Percentiles rank a stretch among this genome's conserved stretches.
These are phyloP conservation scores for Beverwykella pulmonaria DNA, from an alignment of 495 filamentous ascomycete species.

Conservation along the genomic window DNA sequence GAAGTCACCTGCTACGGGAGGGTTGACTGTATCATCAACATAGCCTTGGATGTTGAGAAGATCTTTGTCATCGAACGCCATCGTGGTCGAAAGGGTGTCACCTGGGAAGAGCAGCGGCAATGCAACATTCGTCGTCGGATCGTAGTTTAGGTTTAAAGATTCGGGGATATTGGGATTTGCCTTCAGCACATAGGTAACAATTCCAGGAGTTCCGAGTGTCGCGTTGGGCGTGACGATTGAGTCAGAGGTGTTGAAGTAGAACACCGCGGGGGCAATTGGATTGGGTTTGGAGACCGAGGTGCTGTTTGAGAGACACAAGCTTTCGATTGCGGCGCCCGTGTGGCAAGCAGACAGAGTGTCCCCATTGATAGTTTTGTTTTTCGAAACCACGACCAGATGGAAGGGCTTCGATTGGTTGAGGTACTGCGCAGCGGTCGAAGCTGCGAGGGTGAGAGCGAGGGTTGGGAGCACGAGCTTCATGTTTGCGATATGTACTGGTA, in stretches of 20 bases:
- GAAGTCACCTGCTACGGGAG: conserved; percentile 33
- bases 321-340: conserved; percentile 58
- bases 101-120: conserved; percentile 51
- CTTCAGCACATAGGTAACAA: conserved; percentile 50
- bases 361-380: conserved; percentile 44
- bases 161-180: conserved; percentile 44
- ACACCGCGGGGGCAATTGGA: conserved; percentile 12
- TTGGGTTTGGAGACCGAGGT: conserved; percentile 21
- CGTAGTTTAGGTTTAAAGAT: conserved; percentile 48
- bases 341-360: conserved; percentile 55
- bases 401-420: conserved; percentile 44
- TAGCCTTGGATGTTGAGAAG: conserved; percentile 52
- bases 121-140: conserved; percentile 56
- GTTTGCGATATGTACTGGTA: conserved; percentile 7
- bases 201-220: conserved; percentile 46
- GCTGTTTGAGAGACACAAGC: conserved; percentile 51
- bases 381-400: conserved; percentile 36
- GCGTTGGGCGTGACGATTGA: neutral
- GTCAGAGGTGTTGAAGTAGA: conserved; percentile 46
- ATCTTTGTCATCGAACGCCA: conserved; percentile 53
- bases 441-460: conserved; percentile 29
- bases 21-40: conserved; percentile 51
- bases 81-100: conserved; percentile 19
- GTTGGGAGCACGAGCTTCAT: conserved; percentile 26
- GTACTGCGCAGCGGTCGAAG: conserved; percentile 20